Conservation (phyloP, 768 basidiomycete genomes). For the Paxillus rubicundulus region DNA sequence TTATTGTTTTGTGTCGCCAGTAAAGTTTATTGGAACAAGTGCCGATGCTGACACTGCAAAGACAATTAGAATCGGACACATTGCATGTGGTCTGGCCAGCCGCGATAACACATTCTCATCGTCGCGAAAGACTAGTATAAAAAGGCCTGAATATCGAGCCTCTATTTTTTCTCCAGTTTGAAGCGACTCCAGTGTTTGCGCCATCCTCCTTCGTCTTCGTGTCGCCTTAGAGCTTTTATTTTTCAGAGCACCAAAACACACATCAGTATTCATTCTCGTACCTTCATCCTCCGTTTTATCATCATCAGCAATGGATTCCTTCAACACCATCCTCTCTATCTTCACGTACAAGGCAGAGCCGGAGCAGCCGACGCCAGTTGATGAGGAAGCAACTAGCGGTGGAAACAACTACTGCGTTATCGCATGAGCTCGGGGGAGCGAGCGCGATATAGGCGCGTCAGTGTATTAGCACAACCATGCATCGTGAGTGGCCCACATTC, state of each 20-base stretch:
- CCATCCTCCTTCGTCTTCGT: background rate
- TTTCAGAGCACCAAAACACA: background rate
- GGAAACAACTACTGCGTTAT: constrained; percentile 16
- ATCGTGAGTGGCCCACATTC: constrained; percentile 18
- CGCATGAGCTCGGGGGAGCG: constrained; percentile 11
- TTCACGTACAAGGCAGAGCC: constrained; percentile 10
- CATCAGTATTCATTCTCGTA: background rate
- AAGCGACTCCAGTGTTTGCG: constrained; percentile 1
- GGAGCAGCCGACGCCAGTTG: constrained; percentile 13
- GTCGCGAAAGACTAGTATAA: constrained; percentile 13
- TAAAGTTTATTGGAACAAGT: background rate
- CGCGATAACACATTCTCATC: constrained; percentile 1
- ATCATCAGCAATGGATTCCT: constrained; percentile 20
- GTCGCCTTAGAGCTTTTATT: constrained; percentile 1
- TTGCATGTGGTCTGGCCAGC: background rate
- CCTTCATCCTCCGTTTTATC: background rate
- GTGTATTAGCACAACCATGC: constrained; percentile 8
- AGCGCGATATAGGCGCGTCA: background rate
- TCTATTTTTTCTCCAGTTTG: background rate
- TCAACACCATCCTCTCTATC: constrained; percentile 15
- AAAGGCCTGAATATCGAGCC: constrained; percentile 1
- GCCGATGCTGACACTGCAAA: background rate
- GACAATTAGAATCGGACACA: background rate
- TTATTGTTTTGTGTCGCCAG: constrained; percentile 22
- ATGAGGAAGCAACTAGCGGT: constrained; percentile 4